These are phyloP conservation scores for Linum usitatissimum DNA, from an alignment of 345 rosid species.

Conservation along the genomic window DNA sequence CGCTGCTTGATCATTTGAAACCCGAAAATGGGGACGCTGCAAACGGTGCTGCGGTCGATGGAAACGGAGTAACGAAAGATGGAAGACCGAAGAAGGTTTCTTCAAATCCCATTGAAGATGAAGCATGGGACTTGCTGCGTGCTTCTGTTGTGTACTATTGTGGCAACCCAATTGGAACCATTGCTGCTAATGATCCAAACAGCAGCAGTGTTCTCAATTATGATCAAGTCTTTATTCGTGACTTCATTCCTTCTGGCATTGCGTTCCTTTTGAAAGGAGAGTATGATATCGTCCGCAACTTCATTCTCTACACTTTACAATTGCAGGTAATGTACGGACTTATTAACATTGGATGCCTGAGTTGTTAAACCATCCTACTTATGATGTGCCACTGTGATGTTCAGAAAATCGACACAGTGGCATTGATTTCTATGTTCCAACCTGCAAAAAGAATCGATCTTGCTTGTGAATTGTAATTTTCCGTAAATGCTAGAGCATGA, in stretches of 20 bases:
- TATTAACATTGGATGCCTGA: not conserved
- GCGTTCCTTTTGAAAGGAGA: slow-evolving; percentile 95
- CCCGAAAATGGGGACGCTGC: slow-evolving; percentile 23
- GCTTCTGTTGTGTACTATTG: slow-evolving; percentile 68
- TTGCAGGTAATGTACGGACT: slow-evolving; percentile 72
- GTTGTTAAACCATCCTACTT: not conserved
- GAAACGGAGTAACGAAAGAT: slow-evolving; percentile 17
- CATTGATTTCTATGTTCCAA: too few relatives aligned
- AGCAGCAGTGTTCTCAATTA: slow-evolving; percentile 50
- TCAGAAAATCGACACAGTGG: too few relatives aligned
- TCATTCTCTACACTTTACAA: slow-evolving; percentile 88
- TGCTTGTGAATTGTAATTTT: too few relatives aligned
- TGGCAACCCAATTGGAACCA: slow-evolving; percentile 73
- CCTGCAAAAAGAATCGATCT: too few relatives aligned
- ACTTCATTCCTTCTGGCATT: slow-evolving; percentile 82
- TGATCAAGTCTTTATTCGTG: slow-evolving; percentile 93
- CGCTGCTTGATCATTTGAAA: slow-evolving; percentile 25
- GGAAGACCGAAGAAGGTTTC: slow-evolving; percentile 16
- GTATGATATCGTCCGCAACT: slow-evolving; percentile 73
- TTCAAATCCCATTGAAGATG: slow-evolving; percentile 49
- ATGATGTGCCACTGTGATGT: too few relatives aligned
- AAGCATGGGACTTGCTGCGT: slow-evolving; percentile 77
- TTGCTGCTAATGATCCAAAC: slow-evolving; percentile 87
- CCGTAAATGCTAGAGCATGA: too few relatives aligned
- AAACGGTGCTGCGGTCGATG: slow-evolving; percentile 19